These are phyloP conservation scores for Gastrolobium villosum DNA, from an alignment of 306 rosid genomes.

Conservation along the genomic window DNA sequence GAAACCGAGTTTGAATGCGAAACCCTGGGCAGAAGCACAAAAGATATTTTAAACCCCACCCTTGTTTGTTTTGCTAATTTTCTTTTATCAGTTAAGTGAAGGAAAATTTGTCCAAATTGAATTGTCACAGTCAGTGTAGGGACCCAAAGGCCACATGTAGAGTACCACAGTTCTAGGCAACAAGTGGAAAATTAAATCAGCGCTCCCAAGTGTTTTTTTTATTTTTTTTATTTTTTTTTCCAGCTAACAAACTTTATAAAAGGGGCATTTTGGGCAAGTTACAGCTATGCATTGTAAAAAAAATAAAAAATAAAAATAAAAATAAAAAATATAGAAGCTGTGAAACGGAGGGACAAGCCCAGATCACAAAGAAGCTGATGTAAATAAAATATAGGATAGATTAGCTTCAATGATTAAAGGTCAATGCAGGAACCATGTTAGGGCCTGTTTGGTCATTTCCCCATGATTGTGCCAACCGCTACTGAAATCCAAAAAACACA, in stretches of 20 bases:
- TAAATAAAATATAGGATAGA: constrained; percentile 59
- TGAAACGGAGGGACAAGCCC: constrained; percentile 57
- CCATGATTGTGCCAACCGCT: constrained; percentile 47
- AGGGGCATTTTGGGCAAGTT: constrained; percentile 57
- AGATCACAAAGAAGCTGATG: constrained; percentile 62
- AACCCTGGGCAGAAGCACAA: constrained; percentile 1
- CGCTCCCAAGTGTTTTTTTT: neutral
- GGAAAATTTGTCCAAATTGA: constrained; percentile 58
- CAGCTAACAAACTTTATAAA: neutral
- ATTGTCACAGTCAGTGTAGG: constrained; percentile 73
- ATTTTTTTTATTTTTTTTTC: neutral
- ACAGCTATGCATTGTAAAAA: constrained; percentile 2
- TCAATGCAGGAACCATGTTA: constrained; percentile 72
- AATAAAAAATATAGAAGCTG: constrained; percentile 8
- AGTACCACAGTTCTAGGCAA: constrained; percentile 67
- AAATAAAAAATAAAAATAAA: neutral
- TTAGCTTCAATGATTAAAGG: constrained; percentile 90
- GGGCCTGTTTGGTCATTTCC: constrained; percentile 63
- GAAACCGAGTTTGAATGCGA: constrained; percentile 23
- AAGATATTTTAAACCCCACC: constrained; percentile 7
- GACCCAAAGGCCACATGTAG: constrained; percentile 62
- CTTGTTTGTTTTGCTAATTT: neutral
- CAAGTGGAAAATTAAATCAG: constrained; percentile 57
- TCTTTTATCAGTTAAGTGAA: constrained; percentile 31
- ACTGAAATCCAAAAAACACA: constrained; percentile 64